Base-by-base conservation (phyloP, 2,329 filamentous ascomycete species). In the Rhinocladiella mackenziei region DNA sequence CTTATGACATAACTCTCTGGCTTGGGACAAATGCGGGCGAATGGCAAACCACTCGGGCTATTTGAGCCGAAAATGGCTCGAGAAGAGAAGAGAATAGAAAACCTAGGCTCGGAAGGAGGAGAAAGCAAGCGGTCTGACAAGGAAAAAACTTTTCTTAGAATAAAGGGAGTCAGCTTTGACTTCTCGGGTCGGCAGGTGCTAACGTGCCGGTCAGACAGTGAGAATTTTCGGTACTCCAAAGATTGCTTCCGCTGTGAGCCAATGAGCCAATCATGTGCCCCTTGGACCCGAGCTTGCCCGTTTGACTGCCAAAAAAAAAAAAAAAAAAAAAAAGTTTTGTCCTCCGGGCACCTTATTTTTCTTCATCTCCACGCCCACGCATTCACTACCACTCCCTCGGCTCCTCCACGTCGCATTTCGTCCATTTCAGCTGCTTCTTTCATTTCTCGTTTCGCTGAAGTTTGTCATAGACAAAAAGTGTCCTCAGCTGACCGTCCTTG, bases 11-110 rank as follows among this genome's bases (percentile, higher is more conserved):
- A n/a, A n/a, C n/a, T n/a, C n/a, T n/a, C n/a, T n/a, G 25, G 26
- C 18, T 25, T 42, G 37, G 25, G 36, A 29, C 33, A 29, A 29
- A 10, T 34, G 8, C 31, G 39, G 46, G 46, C 35, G 42, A 45
- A 50, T 45, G 45, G 40, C 22, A 26, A n/a, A 13, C 34, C 30
- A 22, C 38, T 37, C 34, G 34, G 34, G 20, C 20, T 25, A 14
- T 25, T 19, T 25, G 14, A 10, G 11, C 34, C 34, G 34, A 37
- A 28, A 26, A 17, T n/a, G n/a, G n/a, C n/a, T n/a, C n/a, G n/a
- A n/a, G n/a, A n/a, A n/a, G n/a, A n/a, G n/a, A n/a, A n/a, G n/a
- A n/a, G n/a, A n/a, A n/a, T n/a, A n/a, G n/a, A n/a, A n/a, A n/a
- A n/a, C n/a, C n/a, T n/a, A n/a, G n/a, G n/a, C n/a, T n/a, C n/a